These are phyloP conservation scores for Musa acuminata DNA, from an alignment of 176 grass and related monocot genomes.

Conservation along the genomic window DNA sequence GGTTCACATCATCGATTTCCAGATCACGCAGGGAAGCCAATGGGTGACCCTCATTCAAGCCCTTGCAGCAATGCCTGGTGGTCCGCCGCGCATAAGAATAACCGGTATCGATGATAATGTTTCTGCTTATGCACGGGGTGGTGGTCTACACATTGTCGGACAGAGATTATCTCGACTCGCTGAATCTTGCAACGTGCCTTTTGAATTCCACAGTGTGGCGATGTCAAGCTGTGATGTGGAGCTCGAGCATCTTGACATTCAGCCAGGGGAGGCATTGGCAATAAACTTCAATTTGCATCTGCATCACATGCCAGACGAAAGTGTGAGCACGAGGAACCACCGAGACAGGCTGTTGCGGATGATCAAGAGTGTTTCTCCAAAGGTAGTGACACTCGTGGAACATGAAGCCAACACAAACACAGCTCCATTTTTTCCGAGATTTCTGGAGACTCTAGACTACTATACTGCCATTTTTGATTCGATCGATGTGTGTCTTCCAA, in stretches of 20 bases:
- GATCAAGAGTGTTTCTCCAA: conserved; percentile 13
- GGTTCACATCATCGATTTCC: conserved; percentile 21
- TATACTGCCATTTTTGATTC: conserved; percentile 17
- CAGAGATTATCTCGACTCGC: conserved; percentile 3
- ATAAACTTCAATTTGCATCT: conserved; percentile 9
- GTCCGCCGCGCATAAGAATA: conserved; percentile 5
- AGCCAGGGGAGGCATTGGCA: conserved; percentile 1
- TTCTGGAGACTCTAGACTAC: conserved; percentile 5
- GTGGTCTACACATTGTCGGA: conserved; percentile 13
- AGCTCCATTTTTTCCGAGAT: conserved; percentile 4
- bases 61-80: conserved; percentile 4
- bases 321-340: conserved; percentile 17
- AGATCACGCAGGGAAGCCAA: conserved; percentile 19
- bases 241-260: background rate
- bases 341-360: conserved; percentile 11
- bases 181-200: background rate
- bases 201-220: background rate
- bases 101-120: conserved; percentile 7
- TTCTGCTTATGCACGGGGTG: conserved; percentile 5
- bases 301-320: conserved; percentile 16
- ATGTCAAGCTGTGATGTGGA: conserved; percentile 5
- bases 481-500: conserved; percentile 11
- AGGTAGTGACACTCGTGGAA: conserved; percentile 11
- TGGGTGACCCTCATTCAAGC: conserved; percentile 20
- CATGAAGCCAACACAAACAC: conserved; percentile 19